Base-by-base conservation (phyloP, 192 early-diverging fungal species). In the Coemansia sp. region DNA sequence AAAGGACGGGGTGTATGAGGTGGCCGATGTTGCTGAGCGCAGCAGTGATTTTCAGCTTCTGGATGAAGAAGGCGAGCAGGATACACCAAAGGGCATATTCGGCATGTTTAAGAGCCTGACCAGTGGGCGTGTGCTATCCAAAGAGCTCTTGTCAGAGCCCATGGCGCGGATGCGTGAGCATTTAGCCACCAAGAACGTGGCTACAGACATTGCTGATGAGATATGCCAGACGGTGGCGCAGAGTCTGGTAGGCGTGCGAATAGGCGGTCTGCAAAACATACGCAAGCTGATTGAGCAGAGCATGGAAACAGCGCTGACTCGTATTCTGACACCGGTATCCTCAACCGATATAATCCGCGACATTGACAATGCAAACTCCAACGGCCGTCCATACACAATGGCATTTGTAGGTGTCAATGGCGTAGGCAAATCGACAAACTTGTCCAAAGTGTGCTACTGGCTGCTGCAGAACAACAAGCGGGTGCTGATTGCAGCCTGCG, bases 351-450 rank as follows among this genome's bases (percentile, higher is more conserved):
- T 97, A 11, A 81, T 97, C 38, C 90, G 91, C 20, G 93, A 96
- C 73, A 92, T 97, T 52, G 78, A 82, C 33, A 81, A 86, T 55
- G 85, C 86, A 6, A 81, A 81, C 51, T 83, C 82, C 37, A 68
- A 87, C 59, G 62, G 77, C 10, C 81, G 89, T 50, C 93, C 95
- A 1, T 97, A 95, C 67, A 88, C 84, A 0, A 90, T 96, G 55
- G 87, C 86, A 6, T 96, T 97, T 75, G 88, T 94, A 41, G 95
- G 95, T 20, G 95, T 97, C 26, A 97, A 97, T 67, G 95, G 95
- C 37, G 93, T 97, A 9, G 90, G 88, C 59, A 88, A 96, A 62
- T 91, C 89, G 7, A 97, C 95, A 45, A 97, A 97, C 61, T 63
- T 97, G 57, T 89, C 90, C 63, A 97, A 97, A 59, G 87, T 94